phyloP scores from a whole-genome alignment of 2,329 filamentous ascomycete genomes.

The Raffaelea albimanens region DNA sequence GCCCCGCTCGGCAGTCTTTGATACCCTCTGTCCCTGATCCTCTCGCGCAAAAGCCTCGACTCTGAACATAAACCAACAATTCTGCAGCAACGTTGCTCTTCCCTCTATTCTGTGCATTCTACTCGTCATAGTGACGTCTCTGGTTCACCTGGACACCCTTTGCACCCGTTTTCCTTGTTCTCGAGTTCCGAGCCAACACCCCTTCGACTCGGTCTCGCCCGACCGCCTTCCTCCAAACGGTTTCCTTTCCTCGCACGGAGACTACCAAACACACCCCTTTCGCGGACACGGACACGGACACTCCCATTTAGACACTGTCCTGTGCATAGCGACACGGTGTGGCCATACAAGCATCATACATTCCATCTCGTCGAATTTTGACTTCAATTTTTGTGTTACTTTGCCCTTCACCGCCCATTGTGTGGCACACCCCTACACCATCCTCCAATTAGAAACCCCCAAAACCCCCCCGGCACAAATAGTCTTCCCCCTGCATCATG shows the following conservation, averaged over 20 bases:
- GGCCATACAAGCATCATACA: neutral
- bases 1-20: too few relatives aligned
- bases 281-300: too few relatives aligned
- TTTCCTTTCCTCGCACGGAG: too few relatives aligned
- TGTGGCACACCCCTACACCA: slow-evolving; percentile 6
- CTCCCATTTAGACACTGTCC: too few relatives aligned
- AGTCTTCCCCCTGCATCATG: slow-evolving; percentile 28
- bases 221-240: too few relatives aligned
- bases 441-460: neutral
- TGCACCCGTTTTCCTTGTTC: too few relatives aligned
- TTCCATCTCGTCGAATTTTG: slow-evolving; percentile 9
- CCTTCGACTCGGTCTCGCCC: too few relatives aligned
- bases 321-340: too few relatives aligned
- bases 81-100: neutral
- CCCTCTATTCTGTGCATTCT: neutral
- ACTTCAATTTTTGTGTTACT: slow-evolving; percentile 3
- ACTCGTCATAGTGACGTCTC: too few relatives aligned
- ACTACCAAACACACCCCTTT: too few relatives aligned
- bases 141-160: too few relatives aligned
- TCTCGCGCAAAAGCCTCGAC: slow-evolving; percentile 1
- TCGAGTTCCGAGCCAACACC: too few relatives aligned
- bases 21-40: slow-evolving; percentile 13
- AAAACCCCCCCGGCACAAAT: neutral
- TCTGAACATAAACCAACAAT: neutral
- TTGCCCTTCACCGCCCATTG: slow-evolving; percentile 26